Conservation (phyloP, 352 stramenopile genomes). For the Phytophthora pseudosyringae region DNA sequence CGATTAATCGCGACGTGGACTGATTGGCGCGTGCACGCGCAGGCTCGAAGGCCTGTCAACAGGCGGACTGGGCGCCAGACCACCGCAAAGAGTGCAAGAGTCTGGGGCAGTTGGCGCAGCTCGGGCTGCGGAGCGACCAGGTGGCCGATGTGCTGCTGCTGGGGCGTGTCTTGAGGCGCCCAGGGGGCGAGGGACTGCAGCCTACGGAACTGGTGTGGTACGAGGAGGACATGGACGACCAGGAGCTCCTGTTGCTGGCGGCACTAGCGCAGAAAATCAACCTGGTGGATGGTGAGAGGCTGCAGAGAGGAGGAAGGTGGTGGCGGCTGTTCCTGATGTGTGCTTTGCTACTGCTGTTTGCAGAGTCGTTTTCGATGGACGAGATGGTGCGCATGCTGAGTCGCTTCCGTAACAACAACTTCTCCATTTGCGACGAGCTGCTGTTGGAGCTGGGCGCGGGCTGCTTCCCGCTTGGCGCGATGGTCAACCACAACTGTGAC, state of each 20-base stretch:
- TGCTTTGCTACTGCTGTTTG: neutral
- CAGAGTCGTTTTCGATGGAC: constrained; percentile 30
- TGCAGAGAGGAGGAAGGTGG: neutral
- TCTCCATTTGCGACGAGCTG: constrained; percentile 73
- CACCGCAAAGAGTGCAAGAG: constrained; percentile 68
- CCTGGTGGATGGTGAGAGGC: constrained; percentile 44
- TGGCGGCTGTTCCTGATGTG: constrained; percentile 4
- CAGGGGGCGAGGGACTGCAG: constrained; percentile 7
- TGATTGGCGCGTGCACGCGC: neutral
- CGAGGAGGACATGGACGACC: constrained; percentile 51
- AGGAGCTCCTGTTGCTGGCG: constrained; percentile 60
- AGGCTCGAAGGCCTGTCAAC: constrained; percentile 73
- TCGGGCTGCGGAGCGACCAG: constrained; percentile 46
- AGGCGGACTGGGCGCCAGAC: constrained; percentile 64
- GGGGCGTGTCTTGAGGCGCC: constrained; percentile 50
- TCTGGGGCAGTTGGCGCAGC: constrained; percentile 47
- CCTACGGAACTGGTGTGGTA: constrained; percentile 61
- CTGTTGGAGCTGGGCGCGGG: constrained; percentile 60
- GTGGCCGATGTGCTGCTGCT: constrained; percentile 65
- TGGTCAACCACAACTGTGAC: constrained; percentile 83
- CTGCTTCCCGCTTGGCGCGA: constrained; percentile 70
- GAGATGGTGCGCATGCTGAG: constrained; percentile 71
- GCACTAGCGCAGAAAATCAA: constrained; percentile 57
- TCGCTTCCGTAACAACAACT: constrained; percentile 83
- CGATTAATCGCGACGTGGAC: neutral